Conservation (phyloP, 331 rosid species). For the Pyrus hybrid region DNA sequence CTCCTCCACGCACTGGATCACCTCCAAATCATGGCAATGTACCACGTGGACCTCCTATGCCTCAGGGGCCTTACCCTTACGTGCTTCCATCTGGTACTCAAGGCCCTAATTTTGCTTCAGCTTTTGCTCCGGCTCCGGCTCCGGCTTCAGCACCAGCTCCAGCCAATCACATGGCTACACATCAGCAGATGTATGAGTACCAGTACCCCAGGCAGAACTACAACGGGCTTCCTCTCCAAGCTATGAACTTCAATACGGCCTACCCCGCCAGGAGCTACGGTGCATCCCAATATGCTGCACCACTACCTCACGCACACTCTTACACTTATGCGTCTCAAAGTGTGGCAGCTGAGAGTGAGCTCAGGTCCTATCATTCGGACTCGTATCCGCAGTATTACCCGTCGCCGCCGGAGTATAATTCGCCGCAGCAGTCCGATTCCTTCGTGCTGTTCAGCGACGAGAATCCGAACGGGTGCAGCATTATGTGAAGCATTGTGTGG, state of each 20-base stretch:
- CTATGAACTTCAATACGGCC: constrained; percentile 34
- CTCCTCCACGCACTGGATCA: constrained; percentile 15
- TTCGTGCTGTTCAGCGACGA: constrained; percentile 72
- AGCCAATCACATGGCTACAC: constrained; percentile 29
- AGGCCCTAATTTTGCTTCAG: neutral
- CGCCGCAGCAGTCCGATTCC: constrained; percentile 16
- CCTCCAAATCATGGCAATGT: constrained; percentile 9
- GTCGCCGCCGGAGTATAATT: neutral
- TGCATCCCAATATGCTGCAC: constrained; percentile 35
- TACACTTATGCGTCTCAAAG: constrained; percentile 20
- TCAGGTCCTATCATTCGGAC: constrained; percentile 26
- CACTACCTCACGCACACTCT: constrained; percentile 31
- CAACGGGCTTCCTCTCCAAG: constrained; percentile 21
- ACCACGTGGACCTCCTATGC: neutral
- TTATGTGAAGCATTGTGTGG: constrained; percentile 39
- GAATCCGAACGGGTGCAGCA: constrained; percentile 62
- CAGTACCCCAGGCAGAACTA: constrained; percentile 20
- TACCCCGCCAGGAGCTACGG: constrained; percentile 28
- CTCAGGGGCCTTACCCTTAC: neutral
- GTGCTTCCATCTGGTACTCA: neutral
- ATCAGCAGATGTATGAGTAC: constrained; percentile 23
- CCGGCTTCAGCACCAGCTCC: neutral
- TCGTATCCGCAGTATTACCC: too few relatives aligned
- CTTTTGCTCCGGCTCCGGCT: constrained; percentile 11
- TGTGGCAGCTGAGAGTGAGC: constrained; percentile 14